These are phyloP conservation scores for Cryphonectria carpinicola DNA, from an alignment of 2,329 filamentous ascomycete genomes.

Conservation along the genomic window DNA sequence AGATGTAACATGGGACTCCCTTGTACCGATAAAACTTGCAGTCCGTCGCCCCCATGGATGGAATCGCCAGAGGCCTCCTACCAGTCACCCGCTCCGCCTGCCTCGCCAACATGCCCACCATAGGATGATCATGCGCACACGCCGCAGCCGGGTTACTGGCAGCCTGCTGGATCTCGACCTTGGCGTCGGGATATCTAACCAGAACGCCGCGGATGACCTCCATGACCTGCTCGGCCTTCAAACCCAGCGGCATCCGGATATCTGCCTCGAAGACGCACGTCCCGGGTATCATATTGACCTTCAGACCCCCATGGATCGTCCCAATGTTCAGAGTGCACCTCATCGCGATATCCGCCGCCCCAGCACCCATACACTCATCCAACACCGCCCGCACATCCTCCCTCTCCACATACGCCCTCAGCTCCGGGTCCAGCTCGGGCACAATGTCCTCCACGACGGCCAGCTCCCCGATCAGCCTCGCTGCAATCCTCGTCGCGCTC, in stretches of 20 bases:
- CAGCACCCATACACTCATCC: conserved; percentile 42
- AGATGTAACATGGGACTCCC: conserved; percentile 43
- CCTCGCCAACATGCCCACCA: conserved; percentile 36
- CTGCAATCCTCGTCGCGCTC: conserved; percentile 42
- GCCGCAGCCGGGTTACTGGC: conserved; percentile 40
- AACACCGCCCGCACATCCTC: conserved; percentile 38
- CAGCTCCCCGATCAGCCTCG: conserved; percentile 12
- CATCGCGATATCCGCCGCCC: conserved; percentile 39
- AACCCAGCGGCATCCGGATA: conserved; percentile 44
- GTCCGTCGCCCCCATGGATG: conserved; percentile 45
- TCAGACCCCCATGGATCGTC: conserved; percentile 44
- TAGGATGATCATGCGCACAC: conserved; percentile 39
- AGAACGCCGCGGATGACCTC: conserved; percentile 36
- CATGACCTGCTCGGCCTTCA: conserved; percentile 37
- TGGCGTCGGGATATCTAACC: conserved; percentile 36
- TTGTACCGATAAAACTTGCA: conserved; percentile 46
- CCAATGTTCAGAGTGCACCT: conserved; percentile 46
- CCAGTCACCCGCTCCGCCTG: conserved; percentile 33
- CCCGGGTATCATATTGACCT: conserved; percentile 48
- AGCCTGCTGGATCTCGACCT: conserved; percentile 36
- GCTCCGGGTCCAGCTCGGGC: conserved; percentile 22
- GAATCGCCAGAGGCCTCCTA: conserved; percentile 36
- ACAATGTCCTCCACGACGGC: conserved; percentile 23
- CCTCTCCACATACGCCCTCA: conserved; percentile 37
- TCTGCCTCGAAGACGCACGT: conserved; percentile 44